A percentile compares a stretch with the other conserved stretches of the same genome.
Conservation (phyloP, 2,329 filamentous ascomycete genomes). For the Ceratocystis harringtonii region DNA sequence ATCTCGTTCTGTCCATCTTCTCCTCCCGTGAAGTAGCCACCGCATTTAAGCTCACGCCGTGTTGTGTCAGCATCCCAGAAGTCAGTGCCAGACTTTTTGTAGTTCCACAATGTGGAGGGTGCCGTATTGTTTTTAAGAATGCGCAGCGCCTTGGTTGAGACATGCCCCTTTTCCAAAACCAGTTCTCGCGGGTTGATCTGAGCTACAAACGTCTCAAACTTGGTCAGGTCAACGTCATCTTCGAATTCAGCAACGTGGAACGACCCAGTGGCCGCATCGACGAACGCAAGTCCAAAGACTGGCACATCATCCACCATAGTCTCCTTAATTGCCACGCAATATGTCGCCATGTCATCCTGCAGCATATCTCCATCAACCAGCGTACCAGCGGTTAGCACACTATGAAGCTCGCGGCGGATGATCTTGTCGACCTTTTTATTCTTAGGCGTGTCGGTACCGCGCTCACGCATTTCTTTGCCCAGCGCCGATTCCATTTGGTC, state of each 20-base stretch:
- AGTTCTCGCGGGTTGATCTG: slow-evolving; percentile 82
- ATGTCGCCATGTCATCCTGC: slow-evolving; percentile 93
- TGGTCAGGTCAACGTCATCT: slow-evolving; percentile 85
- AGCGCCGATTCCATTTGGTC: slow-evolving; percentile 94
- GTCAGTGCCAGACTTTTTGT: slow-evolving; percentile 70
- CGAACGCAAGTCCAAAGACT: slow-evolving; percentile 81
- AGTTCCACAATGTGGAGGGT: slow-evolving; percentile 90
- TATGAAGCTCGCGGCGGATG: slow-evolving; percentile 78
- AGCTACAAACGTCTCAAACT: slow-evolving; percentile 91
- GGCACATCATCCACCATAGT: slow-evolving; percentile 57
- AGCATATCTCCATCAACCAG: slow-evolving; percentile 94
- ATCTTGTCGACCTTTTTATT: slow-evolving; percentile 72
- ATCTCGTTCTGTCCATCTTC: slow-evolving; percentile 39
- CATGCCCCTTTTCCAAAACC: slow-evolving; percentile 68
- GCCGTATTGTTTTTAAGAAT: slow-evolving; percentile 93
- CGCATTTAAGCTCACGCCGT: slow-evolving; percentile 62
- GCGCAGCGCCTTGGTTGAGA: slow-evolving; percentile 78
- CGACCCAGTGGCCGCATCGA: slow-evolving; percentile 88
- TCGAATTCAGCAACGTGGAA: slow-evolving; percentile 87
- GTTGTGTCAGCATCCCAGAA: slow-evolving; percentile 83
- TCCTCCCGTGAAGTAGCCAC: slow-evolving; percentile 56
- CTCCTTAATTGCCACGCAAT: slow-evolving; percentile 90
- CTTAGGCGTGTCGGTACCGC: slow-evolving; percentile 47
- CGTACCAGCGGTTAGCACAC: slow-evolving; percentile 81
- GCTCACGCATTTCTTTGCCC: slow-evolving; percentile 96